phyloP scores from a whole-genome alignment of 371 early-diverging fungal genomes.

The Syncephalastrum contaminatum region DNA sequence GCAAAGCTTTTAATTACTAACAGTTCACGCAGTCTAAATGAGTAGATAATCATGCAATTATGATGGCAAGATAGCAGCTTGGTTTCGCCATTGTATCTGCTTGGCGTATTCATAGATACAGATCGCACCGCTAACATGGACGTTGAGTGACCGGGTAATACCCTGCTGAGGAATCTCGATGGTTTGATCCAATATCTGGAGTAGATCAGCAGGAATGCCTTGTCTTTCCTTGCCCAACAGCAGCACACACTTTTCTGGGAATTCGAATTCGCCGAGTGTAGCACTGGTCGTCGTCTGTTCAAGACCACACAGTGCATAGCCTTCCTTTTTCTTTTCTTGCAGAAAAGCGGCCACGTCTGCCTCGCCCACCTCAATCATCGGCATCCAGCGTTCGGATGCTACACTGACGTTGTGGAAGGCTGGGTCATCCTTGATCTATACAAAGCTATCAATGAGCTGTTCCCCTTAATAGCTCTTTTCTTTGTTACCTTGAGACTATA shows the following conservation, averaged over 20 bases:
- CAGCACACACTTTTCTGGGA: slow-evolving; percentile 57
- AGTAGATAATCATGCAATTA: not conserved
- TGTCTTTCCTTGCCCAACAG: slow-evolving; percentile 56
- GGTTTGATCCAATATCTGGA: slow-evolving; percentile 57
- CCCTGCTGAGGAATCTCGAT: slow-evolving; percentile 72
- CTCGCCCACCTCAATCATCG: slow-evolving; percentile 53
- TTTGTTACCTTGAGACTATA: slow-evolving; percentile 32
- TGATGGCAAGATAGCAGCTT: not conserved
- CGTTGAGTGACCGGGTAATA: slow-evolving; percentile 60
- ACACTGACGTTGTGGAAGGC: slow-evolving; percentile 58
- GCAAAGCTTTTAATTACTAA: no score
- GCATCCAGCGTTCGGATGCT: slow-evolving; percentile 62
- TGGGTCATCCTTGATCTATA: slow-evolving; percentile 52
- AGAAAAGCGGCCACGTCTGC: slow-evolving; percentile 44
- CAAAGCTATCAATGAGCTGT: not conserved
- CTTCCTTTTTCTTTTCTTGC: slow-evolving; percentile 48
- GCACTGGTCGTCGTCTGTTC: slow-evolving; percentile 66
- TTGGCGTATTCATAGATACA: slow-evolving; percentile 64
- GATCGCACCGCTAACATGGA: slow-evolving; percentile 66
- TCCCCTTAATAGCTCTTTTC: not conserved
- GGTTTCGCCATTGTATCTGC: slow-evolving; percentile 42
- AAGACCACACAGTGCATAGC: slow-evolving; percentile 62
- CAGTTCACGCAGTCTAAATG: no score
- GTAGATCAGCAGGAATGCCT: slow-evolving; percentile 59
- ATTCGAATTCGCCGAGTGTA: slow-evolving; percentile 49